These are phyloP conservation scores for Psilocybe subaeruginosa DNA, from an alignment of 768 basidiomycete species.

Conservation along the genomic window DNA sequence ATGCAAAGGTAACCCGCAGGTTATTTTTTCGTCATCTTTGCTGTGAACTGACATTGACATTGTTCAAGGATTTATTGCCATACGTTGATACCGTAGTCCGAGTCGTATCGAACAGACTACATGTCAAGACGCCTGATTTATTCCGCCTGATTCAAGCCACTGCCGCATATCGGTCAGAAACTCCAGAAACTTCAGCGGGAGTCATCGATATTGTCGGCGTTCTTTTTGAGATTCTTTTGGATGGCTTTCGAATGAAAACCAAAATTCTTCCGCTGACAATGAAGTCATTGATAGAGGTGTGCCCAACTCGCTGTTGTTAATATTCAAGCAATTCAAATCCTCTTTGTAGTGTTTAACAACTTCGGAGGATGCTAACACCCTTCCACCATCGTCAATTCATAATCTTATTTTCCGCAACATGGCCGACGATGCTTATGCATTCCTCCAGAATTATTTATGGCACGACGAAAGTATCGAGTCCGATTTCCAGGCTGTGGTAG, in stretches of 20 bases:
- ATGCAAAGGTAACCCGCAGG: slow-evolving; percentile 48
- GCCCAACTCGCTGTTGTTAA: background rate
- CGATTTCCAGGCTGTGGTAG: slow-evolving; percentile 54
- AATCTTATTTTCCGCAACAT: slow-evolving; percentile 39
- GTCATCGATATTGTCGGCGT: slow-evolving; percentile 35
- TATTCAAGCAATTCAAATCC: background rate
- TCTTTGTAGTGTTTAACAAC: slow-evolving; percentile 27
- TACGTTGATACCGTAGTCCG: slow-evolving; percentile 67
- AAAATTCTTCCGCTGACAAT: slow-evolving; percentile 52
- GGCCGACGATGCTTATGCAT: slow-evolving; percentile 54
- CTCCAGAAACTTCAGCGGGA: slow-evolving; percentile 29
- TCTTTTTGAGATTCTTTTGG: slow-evolving; percentile 54
- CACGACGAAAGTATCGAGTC: slow-evolving; percentile 47
- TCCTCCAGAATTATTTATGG: slow-evolving; percentile 54
- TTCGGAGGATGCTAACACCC: slow-evolving; percentile 28
- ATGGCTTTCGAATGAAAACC: slow-evolving; percentile 56
- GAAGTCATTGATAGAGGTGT: slow-evolving; percentile 57
- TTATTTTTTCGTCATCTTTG: background rate
- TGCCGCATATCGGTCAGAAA: slow-evolving; percentile 42
- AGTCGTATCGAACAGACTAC: slow-evolving; percentile 50
- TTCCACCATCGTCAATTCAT: slow-evolving; percentile 33
- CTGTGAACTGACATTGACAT: background rate
- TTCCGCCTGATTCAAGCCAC: slow-evolving; percentile 52
- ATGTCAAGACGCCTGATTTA: slow-evolving; percentile 45
- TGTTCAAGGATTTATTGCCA: slow-evolving; percentile 26